phyloP scores from a whole-genome alignment of 345 rosid species.

The Eucalyptus cladocalyx region DNA sequence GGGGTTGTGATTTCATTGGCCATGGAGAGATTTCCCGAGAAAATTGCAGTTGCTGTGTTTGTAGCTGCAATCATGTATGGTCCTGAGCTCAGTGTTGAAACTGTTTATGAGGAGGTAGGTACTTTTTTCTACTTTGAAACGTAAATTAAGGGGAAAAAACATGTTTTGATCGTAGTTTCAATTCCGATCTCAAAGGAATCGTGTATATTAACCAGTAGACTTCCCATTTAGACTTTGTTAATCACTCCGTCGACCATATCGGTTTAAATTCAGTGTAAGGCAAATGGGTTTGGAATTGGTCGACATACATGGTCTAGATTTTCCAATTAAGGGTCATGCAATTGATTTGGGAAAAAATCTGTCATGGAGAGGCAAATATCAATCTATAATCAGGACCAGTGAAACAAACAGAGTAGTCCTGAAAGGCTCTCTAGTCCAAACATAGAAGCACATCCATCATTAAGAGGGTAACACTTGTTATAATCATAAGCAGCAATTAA shows the following conservation, averaged over 20 bases:
- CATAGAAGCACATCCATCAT: background rate
- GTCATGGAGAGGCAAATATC: background rate
- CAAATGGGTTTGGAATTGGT: background rate
- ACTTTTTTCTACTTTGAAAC: background rate
- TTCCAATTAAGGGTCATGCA: background rate
- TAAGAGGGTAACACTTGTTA: background rate
- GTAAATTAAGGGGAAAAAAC: background rate
- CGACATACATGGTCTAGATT: background rate
- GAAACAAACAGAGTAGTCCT: background rate
- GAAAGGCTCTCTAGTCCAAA: background rate
- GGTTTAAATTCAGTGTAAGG: background rate
- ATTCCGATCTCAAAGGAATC: background rate
- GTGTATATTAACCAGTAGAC: background rate
- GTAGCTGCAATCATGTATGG: constrained; percentile 7
- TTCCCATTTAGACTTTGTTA: background rate
- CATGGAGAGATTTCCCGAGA: constrained; percentile 9
- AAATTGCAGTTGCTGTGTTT: constrained; percentile 5
- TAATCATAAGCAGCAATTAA: background rate
- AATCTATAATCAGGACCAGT: background rate
- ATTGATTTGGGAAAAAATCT: background rate
- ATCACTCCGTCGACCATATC: background rate
- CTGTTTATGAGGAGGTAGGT: background rate
- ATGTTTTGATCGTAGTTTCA: background rate
- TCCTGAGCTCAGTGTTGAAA: background rate
- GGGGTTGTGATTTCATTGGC: constrained; percentile 9